A percentile compares a stretch with the other conserved stretches of the same genome.
Conservation (phyloP, 306 rosid species). For the Ziziphus jujuba region DNA sequence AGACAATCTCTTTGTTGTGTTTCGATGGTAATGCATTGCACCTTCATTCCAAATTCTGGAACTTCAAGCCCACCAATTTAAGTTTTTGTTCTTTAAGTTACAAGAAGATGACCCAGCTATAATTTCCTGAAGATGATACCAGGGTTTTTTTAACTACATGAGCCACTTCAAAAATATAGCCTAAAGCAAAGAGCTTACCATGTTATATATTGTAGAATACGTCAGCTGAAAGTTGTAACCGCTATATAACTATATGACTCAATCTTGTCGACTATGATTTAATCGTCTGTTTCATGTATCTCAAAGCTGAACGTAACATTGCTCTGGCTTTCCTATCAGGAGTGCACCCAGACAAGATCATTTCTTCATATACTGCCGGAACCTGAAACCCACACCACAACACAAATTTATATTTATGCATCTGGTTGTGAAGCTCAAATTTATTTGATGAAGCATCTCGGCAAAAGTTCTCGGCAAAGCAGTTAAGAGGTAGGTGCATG, state of each 20-base stretch:
- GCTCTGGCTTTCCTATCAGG: conserved; percentile 94
- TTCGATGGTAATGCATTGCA: neutral
- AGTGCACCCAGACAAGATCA: conserved; percentile 73
- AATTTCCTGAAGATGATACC: too few species aligned
- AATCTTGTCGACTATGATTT: conserved; percentile 40
- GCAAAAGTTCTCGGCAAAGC: neutral
- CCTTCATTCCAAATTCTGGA: neutral
- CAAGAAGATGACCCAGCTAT: too few species aligned
- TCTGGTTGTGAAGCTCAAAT: conserved; percentile 15
- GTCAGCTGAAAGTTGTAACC: conserved; percentile 23
- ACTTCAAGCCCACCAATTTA: too few species aligned
- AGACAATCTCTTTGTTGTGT: neutral
- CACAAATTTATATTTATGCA: neutral
- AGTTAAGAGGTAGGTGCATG: neutral
- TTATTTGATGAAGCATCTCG: conserved; percentile 6
- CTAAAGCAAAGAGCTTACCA: neutral
- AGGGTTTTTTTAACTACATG: too few species aligned
- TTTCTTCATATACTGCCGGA: conserved; percentile 90
- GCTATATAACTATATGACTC: conserved; percentile 10
- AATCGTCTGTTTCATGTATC: conserved; percentile 74
- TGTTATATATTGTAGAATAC: conserved; percentile 5
- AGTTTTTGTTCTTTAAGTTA: too few species aligned
- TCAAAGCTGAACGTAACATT: conserved; percentile 92
- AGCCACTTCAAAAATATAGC: too few species aligned
- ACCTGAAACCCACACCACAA: conserved; percentile 64